phyloP scores from a whole-genome alignment of 2,329 filamentous ascomycete genomes.

The Neonectria coccinea region DNA sequence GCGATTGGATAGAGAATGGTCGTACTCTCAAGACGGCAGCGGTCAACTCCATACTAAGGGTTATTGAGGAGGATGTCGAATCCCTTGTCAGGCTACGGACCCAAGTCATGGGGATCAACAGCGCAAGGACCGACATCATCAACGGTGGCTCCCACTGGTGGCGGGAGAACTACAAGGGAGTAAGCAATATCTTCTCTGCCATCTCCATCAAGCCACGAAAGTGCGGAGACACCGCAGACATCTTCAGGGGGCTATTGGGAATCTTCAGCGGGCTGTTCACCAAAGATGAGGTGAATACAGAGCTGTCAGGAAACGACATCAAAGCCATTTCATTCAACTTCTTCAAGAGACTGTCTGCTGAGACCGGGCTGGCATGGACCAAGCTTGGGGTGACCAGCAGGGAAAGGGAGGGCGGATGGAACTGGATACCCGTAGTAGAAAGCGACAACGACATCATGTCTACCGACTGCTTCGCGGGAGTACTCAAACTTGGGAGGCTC shows the following conservation, averaged over 20 bases:
- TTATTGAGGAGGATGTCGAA: conserved; percentile 7
- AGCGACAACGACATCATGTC: not conserved
- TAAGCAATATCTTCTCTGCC: conserved; percentile 51
- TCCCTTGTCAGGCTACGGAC: conserved; percentile 1
- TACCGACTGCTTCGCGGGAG: conserved; percentile 19
- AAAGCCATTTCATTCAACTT: conserved; percentile 17
- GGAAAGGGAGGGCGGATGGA: conserved; percentile 6
- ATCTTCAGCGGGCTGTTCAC: conserved; percentile 23
- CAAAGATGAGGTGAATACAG: conserved; percentile 5
- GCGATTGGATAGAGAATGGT: no score
- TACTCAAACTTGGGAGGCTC: conserved; percentile 8
- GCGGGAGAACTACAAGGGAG: conserved; percentile 47
- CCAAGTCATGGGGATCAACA: conserved; percentile 19
- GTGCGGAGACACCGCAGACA: conserved; percentile 24
- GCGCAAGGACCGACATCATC: conserved; percentile 33
- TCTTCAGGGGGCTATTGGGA: conserved; percentile 22
- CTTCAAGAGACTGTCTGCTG: conserved; percentile 15
- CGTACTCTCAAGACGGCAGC: no score
- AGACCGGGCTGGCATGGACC: conserved; percentile 19
- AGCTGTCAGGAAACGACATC: conserved; percentile 9
- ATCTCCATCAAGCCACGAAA: conserved; percentile 44
- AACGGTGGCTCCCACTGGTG: conserved; percentile 49
- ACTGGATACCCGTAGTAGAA: conserved; percentile 22
- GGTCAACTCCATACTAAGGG: conserved; percentile 8
- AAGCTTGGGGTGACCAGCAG: conserved; percentile 14